A percentile compares a stretch with the other conserved stretches of the same genome.
phyloP scores from a whole-genome alignment of 768 basidiomycete species.

The Multifurca ochricompacta region DNA sequence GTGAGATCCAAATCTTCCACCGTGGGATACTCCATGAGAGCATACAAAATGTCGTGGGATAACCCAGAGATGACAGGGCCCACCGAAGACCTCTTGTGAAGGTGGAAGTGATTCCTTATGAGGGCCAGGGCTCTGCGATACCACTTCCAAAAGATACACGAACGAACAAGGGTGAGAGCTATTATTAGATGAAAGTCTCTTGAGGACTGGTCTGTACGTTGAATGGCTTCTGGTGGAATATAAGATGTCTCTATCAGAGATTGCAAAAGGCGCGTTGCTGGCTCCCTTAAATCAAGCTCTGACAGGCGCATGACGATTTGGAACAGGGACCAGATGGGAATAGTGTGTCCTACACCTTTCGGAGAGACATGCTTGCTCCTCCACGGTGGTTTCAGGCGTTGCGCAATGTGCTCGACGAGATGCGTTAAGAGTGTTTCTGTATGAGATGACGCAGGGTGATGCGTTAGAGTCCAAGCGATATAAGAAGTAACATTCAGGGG shows the following conservation, averaged over 20 bases:
- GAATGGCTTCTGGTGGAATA: conserved; percentile 42
- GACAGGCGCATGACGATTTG: conserved; percentile 38
- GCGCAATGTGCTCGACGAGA: neutral
- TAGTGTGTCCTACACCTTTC: neutral
- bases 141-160: conserved; percentile 52
- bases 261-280: conserved; percentile 43
- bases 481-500: conserved; percentile 26
- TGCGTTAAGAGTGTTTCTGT: neutral
- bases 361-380: neutral
- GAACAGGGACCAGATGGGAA: conserved; percentile 35
- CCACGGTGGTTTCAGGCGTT: neutral
- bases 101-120: conserved; percentile 28
- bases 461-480: conserved; percentile 28
- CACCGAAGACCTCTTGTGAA: conserved; percentile 24
- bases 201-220: conserved; percentile 30
- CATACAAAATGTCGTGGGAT: conserved; percentile 34
- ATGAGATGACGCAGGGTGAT: conserved; percentile 30
- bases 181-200: conserved; percentile 42
- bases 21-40: conserved; percentile 16
- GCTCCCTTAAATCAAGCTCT: conserved; percentile 26
- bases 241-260: conserved; percentile 36
- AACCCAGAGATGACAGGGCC: conserved; percentile 29
- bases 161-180: conserved; percentile 39
- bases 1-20: conserved; percentile 33
- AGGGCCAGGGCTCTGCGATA: conserved; percentile 35